Evolutionary conservation across 2,329 filamentous ascomycete species (phyloP), one percentile per base, ranked within the genome.

Genomic region (Mariannaea elegans): DNA sequence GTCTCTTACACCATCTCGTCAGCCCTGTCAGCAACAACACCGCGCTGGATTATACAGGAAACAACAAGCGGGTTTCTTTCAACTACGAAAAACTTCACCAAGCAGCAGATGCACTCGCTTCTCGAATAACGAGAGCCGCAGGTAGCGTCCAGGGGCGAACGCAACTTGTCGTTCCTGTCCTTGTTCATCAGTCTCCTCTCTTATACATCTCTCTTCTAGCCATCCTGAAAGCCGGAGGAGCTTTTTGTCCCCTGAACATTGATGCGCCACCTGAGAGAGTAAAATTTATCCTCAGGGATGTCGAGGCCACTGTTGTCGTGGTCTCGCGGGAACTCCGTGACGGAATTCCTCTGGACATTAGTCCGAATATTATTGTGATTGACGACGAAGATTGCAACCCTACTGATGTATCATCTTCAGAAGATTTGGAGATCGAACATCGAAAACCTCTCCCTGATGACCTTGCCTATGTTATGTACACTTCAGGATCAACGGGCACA

Each of bases 401-500:
- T 4, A 36, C 23, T 31, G 23, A 10, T 24, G 21, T n/a, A 14
- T 9, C 46, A 12, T 7, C 39, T 29, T 32, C 47, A 42, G 31
- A 27, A 21, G 14, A 13, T 3, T 19, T 42, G 9, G n/a, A 46
- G 19, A 13, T 50, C 51, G 39, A 59, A 39, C 61, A 65, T 52
- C 65, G 68, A 57, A 47, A 45, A 19, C 62, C 70, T n/a, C 49
- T 38, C 1, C 69, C 76, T 1, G 69, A 78, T 1, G 78, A 84
- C 60, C 74, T 94, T 21, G 93, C 94, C 21, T 97, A 97, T 78
- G 86, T 97, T 59, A 93, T 97, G 87, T 97, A 97, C 74, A 97
- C 94, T 1, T 96, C 92, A 44, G 93, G 93, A 3, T 96, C 92
- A 5, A 97, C 93, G 1, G 94, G 94, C 12, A 87, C 88, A 4